These are phyloP conservation scores for Apiotrichum sp. DNA, from an alignment of 1,284 basidiomycete genomes.

Conservation along the genomic window DNA sequence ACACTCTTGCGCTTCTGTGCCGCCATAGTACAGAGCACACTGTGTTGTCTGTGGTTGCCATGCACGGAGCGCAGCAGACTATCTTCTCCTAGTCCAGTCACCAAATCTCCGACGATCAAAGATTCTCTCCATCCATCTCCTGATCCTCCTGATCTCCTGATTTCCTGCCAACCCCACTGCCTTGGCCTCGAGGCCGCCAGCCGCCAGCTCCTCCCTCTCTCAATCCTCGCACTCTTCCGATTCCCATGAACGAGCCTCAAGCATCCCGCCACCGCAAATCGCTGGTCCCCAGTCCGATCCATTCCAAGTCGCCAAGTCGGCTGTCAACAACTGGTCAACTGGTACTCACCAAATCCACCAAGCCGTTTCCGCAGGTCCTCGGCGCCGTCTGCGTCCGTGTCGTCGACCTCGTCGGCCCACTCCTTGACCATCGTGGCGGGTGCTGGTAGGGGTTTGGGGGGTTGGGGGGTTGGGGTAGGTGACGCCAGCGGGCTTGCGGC, in stretches of 20 bases:
- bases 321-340: too few species aligned
- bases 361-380: slow-evolving; percentile 15
- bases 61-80: too few species aligned
- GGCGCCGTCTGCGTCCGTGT: slow-evolving; percentile 16
- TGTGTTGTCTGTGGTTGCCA: not conserved
- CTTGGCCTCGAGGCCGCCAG: too few species aligned
- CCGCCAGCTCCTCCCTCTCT: not conserved
- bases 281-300: too few species aligned
- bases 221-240: not conserved
- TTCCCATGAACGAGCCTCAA: not conserved
- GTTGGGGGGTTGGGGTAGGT: not conserved
- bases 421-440: slow-evolving; percentile 5
- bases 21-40: not conserved
- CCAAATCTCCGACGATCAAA: too few species aligned
- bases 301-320: too few species aligned
- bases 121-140: too few species aligned
- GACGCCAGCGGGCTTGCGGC: too few species aligned
- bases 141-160: too few species aligned
- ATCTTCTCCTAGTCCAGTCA: too few species aligned
- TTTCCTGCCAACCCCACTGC: too few species aligned
- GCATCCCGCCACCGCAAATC: too few species aligned
- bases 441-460: not conserved
- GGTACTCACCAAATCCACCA: slow-evolving; percentile 16
- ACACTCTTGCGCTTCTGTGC: not conserved
- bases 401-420: slow-evolving; percentile 29